Base-by-base conservation (phyloP, 2,329 filamentous ascomycete species). In the Triangularia setosa region DNA sequence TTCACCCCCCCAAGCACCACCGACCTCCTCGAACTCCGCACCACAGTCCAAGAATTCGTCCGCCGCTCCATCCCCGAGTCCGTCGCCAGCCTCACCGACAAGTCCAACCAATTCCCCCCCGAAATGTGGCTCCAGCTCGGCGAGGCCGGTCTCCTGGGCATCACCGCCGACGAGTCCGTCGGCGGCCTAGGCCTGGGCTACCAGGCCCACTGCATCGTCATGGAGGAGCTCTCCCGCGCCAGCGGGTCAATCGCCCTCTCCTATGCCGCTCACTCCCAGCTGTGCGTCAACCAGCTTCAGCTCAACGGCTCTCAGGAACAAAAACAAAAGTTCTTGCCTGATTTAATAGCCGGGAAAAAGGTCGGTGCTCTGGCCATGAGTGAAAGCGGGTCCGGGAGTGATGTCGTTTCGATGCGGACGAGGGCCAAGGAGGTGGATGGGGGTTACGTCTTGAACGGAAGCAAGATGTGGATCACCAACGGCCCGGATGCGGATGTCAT, bases 391-490 rank as follows among this genome's bases (percentile, higher is more conserved):
- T 89, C 94, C 0, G 94, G 94, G 14, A 93, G 90, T 70, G 94
- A 99, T 78, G 94, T 99, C 3, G 93, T 99, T 27, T 91, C 90
- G 77, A 98, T 98, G 94, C 92, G 93, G 75, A 96, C 89, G 54
- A 89, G 86, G 2, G 94, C 93, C 0, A 90, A 87, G 75, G 83
- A 86, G 68, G 90, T 92, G 11, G 90, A 95, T 72, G 93, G 93
- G 35, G 94, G 94, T 27, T 97, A 90, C 76, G 67, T 93, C 21
- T 81, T 99, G 62, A 92, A 93, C 73, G 94, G 93, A 30, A 91
- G 89, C 66, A 97, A 99, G 83, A 97, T 98, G 94, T 99, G 94
- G 94, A 99, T 99, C 75, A 99, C 94, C 67, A 99, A 99, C 78
- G 92, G 94, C 4, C 94, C 94, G 0, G 93, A 98, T 75, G 95